phyloP scores from a whole-genome alignment of 1,284 basidiomycete species.

The Pisolithus thermaeus region DNA sequence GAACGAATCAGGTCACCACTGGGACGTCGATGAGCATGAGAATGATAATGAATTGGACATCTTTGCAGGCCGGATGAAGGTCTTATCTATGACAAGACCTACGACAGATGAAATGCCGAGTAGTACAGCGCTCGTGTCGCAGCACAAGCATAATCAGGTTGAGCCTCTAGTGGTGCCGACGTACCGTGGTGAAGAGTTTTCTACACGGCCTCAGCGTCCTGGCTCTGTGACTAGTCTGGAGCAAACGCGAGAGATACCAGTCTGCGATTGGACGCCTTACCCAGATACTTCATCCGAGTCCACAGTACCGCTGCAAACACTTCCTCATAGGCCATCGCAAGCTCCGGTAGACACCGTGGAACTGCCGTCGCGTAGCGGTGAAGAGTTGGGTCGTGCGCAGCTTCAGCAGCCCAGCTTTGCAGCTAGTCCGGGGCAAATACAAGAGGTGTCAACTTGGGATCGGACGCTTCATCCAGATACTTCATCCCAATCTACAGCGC shows the following conservation, averaged over 20 bases:
- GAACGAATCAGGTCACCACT: conserved; percentile 33
- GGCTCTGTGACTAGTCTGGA: not conserved
- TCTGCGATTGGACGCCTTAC: not conserved
- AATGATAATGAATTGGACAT: conserved; percentile 44
- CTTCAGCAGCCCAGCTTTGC: not conserved
- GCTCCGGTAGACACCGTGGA: not conserved
- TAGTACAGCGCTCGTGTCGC: not conserved
- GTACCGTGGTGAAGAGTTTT: not conserved
- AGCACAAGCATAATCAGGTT: not conserved
- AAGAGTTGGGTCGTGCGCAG: not conserved
- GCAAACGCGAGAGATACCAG: not conserved
- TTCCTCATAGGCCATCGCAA: not conserved
- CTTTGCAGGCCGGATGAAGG: conserved; percentile 53
- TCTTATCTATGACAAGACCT: conserved; percentile 38
- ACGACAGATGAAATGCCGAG: conserved; percentile 7
- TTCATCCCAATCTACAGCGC: not conserved
- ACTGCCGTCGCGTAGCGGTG: not conserved
- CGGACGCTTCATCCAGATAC: not conserved
- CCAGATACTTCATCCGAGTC: not conserved
- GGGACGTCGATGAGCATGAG: conserved; percentile 38
- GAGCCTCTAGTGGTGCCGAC: not conserved
- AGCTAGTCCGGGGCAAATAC: not conserved
- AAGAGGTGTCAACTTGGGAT: not conserved
- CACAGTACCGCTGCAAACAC: no score
- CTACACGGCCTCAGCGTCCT: not conserved